phyloP scores from a whole-genome alignment of 2,329 filamentous ascomycete species.

The Penicillium sp. region DNA sequence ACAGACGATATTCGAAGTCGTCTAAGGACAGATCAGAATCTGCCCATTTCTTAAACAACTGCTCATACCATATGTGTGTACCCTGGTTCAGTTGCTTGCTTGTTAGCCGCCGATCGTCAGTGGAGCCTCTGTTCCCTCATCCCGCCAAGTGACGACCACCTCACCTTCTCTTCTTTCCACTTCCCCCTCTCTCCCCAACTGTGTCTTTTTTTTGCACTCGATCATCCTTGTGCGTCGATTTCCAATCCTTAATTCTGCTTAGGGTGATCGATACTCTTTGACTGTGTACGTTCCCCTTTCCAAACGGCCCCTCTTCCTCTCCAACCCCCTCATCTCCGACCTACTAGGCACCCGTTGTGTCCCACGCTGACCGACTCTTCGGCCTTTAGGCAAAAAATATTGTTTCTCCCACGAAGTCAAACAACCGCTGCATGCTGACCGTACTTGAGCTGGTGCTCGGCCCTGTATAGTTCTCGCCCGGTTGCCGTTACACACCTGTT shows the following conservation, averaged over 20 bases:
- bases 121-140: slow-evolving; percentile 31
- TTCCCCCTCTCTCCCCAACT: slow-evolving; percentile 4
- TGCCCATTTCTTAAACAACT: not conserved
- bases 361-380: slow-evolving; percentile 29
- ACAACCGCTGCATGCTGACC: slow-evolving; percentile 21
- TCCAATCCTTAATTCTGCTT: not conserved
- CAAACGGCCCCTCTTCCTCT: slow-evolving; percentile 10
- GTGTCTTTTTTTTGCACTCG: slow-evolving; percentile 3
- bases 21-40: not conserved
- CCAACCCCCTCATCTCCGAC: slow-evolving; percentile 21
- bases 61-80: slow-evolving; percentile 10
- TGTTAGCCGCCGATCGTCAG: slow-evolving; percentile 37
- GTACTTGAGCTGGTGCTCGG: slow-evolving; percentile 21
- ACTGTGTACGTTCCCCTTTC: slow-evolving; percentile 13
- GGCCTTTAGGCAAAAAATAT: not conserved
- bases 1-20: not conserved
- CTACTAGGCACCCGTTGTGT: slow-evolving; percentile 27
- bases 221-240: not conserved
- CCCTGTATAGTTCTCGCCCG: slow-evolving; percentile 20
- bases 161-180: slow-evolving; percentile 16
- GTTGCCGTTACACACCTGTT: slow-evolving; percentile 13
- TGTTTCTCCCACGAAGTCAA: slow-evolving; percentile 22
- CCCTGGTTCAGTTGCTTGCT: slow-evolving; percentile 20
- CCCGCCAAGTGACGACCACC: slow-evolving; percentile 35
- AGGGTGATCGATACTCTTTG: slow-evolving; percentile 8